Base-by-base conservation (phyloP, 495 filamentous ascomycete genomes). In the Podospora fimiseda region DNA sequence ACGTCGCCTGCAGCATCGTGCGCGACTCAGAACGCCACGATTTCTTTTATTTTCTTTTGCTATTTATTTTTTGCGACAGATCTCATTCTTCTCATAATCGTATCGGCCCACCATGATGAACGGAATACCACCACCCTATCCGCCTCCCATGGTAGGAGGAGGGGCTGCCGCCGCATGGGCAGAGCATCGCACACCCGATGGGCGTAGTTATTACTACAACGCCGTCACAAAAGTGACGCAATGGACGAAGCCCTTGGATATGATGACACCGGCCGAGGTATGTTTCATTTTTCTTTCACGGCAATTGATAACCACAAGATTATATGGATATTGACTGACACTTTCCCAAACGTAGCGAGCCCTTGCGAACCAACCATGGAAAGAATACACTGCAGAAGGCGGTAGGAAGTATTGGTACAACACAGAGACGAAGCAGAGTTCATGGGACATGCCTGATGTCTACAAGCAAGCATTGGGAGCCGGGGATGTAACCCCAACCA, bases 371-470 rank as follows among this genome's bases (percentile, higher is more conserved):
- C 86, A 91, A 43, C 87, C 90, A 48, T 98, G 90, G 89, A 95
- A 90, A 60, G 90, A 95, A 68, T 90, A 96, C 60, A 89, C 87
- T 9, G 81, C 87, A 37, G 84, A 88, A 52, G 88, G 83, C 49
- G 94, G 91, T 20, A 80, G 85, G 58, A 89, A 92, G 63, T 98
- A 98, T 65, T 98, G 91, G 90, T 83, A 88, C 66, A 89, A 97
- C 66, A 87, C 83, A 2, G 86, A 95, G 64, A 92, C 83, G 36
- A 92, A 93, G 73, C 79, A 89, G 71, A 97, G 88, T 68, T 87
- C 87, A 45, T 98, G 93, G 93, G 86, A 90, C 52, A 94, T 96
- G 79, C 92, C 92, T 48, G 86, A 89, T 42, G 83, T 77, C 48
- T 91, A 90, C 73, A 89, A 87, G 60, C 80, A 66, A 77, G 88